These are phyloP conservation scores for Colletotrichum sp. DNA, from an alignment of 2,329 filamentous ascomycete genomes.

Conservation along the genomic window DNA sequence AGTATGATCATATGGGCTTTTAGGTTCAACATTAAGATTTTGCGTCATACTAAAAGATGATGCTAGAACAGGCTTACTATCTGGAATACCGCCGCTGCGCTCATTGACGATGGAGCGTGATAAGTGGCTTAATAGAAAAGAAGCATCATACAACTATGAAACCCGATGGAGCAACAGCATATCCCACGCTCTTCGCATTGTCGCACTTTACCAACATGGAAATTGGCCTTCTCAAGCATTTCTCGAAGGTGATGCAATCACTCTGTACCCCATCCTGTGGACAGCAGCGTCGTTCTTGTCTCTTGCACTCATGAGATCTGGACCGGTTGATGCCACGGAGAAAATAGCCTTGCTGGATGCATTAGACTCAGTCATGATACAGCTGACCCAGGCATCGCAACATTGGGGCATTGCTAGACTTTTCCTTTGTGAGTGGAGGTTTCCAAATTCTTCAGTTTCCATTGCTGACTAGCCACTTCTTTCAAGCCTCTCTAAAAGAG, in stretches of 20 bases:
- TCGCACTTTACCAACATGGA: neutral
- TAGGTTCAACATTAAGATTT: too few species aligned
- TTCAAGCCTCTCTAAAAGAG: neutral
- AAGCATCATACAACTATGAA: neutral
- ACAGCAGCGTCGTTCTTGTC: neutral
- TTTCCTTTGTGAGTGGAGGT: neutral
- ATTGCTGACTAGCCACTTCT: neutral
- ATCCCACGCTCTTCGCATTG: neutral
- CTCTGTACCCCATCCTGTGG: neutral
- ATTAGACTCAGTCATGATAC: neutral
- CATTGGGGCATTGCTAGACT: neutral
- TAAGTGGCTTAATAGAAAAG: fast-evolving
- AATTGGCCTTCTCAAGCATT: neutral
- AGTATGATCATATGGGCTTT: neutral
- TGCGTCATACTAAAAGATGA: neutral
- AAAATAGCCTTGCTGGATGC: neutral
- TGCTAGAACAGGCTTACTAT: neutral
- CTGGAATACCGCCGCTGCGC: neutral
- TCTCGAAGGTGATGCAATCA: neutral
- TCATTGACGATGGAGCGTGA: neutral
- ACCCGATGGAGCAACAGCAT: neutral
- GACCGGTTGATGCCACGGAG: neutral
- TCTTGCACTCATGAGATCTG: neutral
- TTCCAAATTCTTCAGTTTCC: neutral
- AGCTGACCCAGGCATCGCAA: neutral